A percentile compares a stretch with the other conserved stretches of the same genome.
Evolutionary conservation across 2,329 filamentous ascomycete species (phyloP).

Genomic region (Fusarium verticillioides): DNA sequence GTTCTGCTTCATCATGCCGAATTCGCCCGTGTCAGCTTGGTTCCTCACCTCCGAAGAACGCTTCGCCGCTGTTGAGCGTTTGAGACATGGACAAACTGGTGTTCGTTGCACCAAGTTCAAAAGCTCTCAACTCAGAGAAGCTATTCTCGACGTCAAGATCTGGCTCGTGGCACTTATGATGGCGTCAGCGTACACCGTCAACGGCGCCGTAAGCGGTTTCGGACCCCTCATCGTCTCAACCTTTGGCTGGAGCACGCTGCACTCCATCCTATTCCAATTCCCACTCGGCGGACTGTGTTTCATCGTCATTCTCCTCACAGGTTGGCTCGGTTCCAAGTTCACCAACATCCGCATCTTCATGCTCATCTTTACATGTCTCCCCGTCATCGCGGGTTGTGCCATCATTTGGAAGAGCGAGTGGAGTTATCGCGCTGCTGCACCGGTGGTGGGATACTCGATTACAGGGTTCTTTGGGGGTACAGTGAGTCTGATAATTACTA

Average conservation of each 20-base stretch:
- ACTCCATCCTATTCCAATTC: slow-evolving; percentile 79
- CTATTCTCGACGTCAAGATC: slow-evolving; percentile 67
- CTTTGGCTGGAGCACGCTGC: slow-evolving; percentile 72
- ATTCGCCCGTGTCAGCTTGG: slow-evolving; percentile 74
- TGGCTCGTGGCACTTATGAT: slow-evolving; percentile 75
- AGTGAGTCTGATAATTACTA: slow-evolving; percentile 66
- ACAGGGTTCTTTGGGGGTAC: slow-evolving; percentile 79
- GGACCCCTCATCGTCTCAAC: slow-evolving; percentile 78
- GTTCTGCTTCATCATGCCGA: slow-evolving; percentile 73
- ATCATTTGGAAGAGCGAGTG: slow-evolving; percentile 78
- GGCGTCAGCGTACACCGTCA: slow-evolving; percentile 76
- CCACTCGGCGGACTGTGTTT: slow-evolving; percentile 77
- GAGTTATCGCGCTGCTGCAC: slow-evolving; percentile 72
- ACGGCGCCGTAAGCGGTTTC: slow-evolving; percentile 77
- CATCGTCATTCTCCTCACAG: slow-evolving; percentile 72
- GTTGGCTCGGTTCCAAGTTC: slow-evolving; percentile 70
- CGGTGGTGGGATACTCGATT: slow-evolving; percentile 77
- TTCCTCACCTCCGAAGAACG: slow-evolving; percentile 73
- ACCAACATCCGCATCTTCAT: slow-evolving; percentile 73
- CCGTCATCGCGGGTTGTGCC: slow-evolving; percentile 78
- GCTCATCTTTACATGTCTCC: slow-evolving; percentile 73
- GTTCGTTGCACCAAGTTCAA: slow-evolving; percentile 72
- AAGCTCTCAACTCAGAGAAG: slow-evolving; percentile 66
- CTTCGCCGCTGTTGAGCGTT: slow-evolving; percentile 71
- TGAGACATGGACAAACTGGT: slow-evolving; percentile 71